Conservation (phyloP, 345 rosid species). For the Fremontodendron californicum region DNA sequence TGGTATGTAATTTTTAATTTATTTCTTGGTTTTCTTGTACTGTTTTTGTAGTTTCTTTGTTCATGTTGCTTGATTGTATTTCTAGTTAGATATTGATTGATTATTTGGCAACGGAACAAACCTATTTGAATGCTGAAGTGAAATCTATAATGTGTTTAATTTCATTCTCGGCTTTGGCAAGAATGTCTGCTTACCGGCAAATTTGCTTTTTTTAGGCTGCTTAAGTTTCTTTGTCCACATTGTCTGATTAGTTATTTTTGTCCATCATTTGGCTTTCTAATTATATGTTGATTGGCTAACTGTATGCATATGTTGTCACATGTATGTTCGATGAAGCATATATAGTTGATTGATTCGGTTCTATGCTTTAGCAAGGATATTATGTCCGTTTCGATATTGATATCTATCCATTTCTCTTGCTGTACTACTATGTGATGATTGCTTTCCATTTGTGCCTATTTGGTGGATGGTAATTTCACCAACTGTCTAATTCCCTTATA, state of each 20-base stretch:
- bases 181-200: neutral
- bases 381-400: neutral
- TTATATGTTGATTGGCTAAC: neutral
- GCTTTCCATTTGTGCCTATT: slow-evolving; percentile 1
- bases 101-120: neutral
- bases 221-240: neutral
- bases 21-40: slow-evolving; percentile 1
- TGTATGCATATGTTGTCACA: neutral
- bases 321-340: neutral
- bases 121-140: neutral
- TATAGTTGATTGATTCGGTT: neutral
- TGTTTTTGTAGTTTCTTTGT: neutral
- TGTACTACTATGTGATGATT: neutral
- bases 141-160: slow-evolving; percentile 9
- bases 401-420: neutral
- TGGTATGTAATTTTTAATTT: slow-evolving; percentile 24
- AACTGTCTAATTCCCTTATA: neutral
- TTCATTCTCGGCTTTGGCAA: neutral
- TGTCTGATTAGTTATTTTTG: neutral
- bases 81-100: neutral
- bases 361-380: neutral
- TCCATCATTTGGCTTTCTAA: neutral
- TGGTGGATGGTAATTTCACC: neutral
- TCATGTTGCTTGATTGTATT: neutral
- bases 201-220: slow-evolving; percentile 8